Conservation (phyloP, 495 filamentous ascomycete genomes). For the Podospora pseudopauciseta region DNA sequence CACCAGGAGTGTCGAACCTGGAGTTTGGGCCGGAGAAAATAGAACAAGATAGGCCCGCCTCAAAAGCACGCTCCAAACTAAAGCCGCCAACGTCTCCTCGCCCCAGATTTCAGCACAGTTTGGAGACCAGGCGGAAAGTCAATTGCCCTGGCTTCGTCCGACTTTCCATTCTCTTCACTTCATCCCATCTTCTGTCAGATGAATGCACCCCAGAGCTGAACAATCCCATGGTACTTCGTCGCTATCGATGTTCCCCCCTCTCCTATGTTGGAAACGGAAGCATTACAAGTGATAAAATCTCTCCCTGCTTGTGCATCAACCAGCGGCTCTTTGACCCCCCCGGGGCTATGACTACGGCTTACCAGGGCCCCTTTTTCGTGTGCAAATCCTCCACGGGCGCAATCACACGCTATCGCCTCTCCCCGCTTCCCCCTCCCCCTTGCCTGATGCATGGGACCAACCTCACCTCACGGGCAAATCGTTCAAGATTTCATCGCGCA, state of each 20-base stretch:
- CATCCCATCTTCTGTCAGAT: not conserved
- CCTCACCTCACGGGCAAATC: conserved; percentile 18
- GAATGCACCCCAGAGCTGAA: not conserved
- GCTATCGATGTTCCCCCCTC: not conserved
- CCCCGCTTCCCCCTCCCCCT: conserved; percentile 34
- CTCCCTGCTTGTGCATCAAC: not conserved
- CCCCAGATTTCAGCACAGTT: not conserved
- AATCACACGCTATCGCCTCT: conserved; percentile 39
- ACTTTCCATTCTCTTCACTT: not conserved
- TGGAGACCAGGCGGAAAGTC: conserved; percentile 5
- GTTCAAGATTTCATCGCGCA: conserved; percentile 12
- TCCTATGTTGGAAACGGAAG: not conserved
- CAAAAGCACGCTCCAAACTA: conserved; percentile 5
- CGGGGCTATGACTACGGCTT: not conserved
- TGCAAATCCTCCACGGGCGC: conserved; percentile 32
- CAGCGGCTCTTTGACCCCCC: not conserved
- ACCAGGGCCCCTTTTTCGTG: conserved; percentile 21
- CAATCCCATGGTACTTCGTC: not conserved
- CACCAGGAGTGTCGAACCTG: not conserved
- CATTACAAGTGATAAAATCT: not conserved
- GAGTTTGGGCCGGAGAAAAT: not conserved
- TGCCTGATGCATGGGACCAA: conserved; percentile 17
- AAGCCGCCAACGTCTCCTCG: conserved; percentile 5
- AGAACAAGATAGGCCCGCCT: not conserved
- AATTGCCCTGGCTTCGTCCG: conserved; percentile 11